These are phyloP conservation scores for Borovskyia barvae DNA, from an alignment of 208 protist species.

Conservation along the genomic window DNA sequence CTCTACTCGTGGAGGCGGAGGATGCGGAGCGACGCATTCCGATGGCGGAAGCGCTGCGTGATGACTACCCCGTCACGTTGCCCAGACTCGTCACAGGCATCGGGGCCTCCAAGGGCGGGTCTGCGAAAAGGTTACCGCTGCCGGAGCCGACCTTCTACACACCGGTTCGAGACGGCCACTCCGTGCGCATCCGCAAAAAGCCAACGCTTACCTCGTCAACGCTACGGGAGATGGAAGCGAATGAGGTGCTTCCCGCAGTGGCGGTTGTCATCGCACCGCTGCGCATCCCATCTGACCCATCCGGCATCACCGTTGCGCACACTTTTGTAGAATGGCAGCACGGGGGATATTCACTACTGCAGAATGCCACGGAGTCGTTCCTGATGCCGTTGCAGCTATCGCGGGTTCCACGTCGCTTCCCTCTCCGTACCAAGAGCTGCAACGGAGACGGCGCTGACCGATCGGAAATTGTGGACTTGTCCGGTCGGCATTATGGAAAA, in stretches of 20 bases:
- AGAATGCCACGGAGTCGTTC: constrained; percentile 43
- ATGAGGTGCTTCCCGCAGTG: constrained; percentile 64
- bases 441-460: neutral
- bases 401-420: constrained; percentile 27
- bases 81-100: neutral
- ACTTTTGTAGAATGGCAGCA: constrained; percentile 68
- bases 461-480: constrained; percentile 18
- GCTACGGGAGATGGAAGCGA: constrained; percentile 51
- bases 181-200: constrained; percentile 49
- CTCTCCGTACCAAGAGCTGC: constrained; percentile 18
- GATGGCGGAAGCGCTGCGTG: neutral
- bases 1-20: constrained; percentile 38
- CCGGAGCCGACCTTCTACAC: constrained; percentile 49
- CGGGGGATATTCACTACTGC: constrained; percentile 64
- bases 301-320: neutral
- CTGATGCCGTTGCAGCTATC: constrained; percentile 37
- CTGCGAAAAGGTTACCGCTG: constrained; percentile 8
- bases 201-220: constrained; percentile 34
- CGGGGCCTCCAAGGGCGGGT: neutral
- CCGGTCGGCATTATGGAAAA: neutral
- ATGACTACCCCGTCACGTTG: neutral
- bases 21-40: neutral
- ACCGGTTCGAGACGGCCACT: constrained; percentile 28
- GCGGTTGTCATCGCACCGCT: constrained; percentile 30
- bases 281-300: neutral